Percentiles rank a stretch among this genome's conserved stretches.
Evolutionary conservation across 495 filamentous ascomycete genomes (phyloP).

Genomic region (Podospora anserina): DNA sequence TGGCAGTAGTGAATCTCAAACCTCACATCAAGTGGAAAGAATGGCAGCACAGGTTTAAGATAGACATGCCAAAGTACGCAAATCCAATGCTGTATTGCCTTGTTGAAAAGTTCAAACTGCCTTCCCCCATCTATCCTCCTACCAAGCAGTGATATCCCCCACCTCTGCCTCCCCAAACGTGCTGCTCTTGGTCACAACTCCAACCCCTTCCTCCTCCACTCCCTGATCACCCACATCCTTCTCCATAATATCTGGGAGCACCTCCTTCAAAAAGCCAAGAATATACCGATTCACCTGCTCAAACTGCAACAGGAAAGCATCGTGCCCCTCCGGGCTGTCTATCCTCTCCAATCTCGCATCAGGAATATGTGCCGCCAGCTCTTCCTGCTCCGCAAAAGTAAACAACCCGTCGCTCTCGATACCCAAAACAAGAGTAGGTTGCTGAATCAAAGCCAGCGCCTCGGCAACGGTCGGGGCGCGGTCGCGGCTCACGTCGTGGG

Average conservation of each 20-base stretch:
- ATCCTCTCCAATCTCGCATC: constrained; percentile 76
- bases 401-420: constrained; percentile 95
- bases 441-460: constrained; percentile 76
- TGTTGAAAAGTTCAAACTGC: neutral
- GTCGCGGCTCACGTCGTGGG: constrained; percentile 84
- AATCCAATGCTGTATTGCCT: neutral
- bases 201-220: constrained; percentile 44
- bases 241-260: constrained; percentile 82
- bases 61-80: neutral
- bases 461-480: constrained; percentile 61
- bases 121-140: constrained; percentile 19
- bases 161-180: constrained; percentile 94
- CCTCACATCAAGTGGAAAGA: no score
- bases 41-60: neutral
- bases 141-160: constrained; percentile 97
- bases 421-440: constrained; percentile 84
- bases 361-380: constrained; percentile 79
- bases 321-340: constrained; percentile 90
- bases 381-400: constrained; percentile 92
- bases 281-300: constrained; percentile 92
- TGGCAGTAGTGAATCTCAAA: no score
- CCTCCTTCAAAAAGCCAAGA: constrained; percentile 75
- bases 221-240: constrained; percentile 49
- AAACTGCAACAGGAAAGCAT: constrained; percentile 94
- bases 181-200: constrained; percentile 68